A percentile compares a stretch with the other conserved stretches of the same genome.
Evolutionary conservation across 805 yeast species (phyloP).

Genomic region (Brettanomyces nanus): DNA sequence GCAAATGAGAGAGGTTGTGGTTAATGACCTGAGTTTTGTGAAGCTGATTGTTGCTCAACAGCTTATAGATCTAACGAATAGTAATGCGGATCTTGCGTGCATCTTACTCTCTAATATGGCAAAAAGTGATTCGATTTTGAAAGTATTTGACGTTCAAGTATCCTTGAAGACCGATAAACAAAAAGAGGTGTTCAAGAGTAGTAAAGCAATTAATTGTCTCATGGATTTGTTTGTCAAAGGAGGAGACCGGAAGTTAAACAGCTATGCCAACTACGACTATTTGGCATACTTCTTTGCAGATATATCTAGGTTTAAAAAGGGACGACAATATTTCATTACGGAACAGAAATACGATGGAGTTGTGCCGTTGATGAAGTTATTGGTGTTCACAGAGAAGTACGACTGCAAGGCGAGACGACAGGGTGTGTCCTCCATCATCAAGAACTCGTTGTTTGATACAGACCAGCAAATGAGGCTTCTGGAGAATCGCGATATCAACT

Average conservation of each 20-base stretch:
- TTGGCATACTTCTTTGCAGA: slow-evolving; percentile 86
- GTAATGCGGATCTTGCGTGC: slow-evolving; percentile 72
- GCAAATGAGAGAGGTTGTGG: slow-evolving; percentile 55
- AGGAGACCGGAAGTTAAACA: slow-evolving; percentile 60
- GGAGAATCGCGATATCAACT: slow-evolving; percentile 53
- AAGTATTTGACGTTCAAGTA: slow-evolving; percentile 35
- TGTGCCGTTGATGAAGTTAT: slow-evolving; percentile 71
- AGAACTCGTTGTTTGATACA: slow-evolving; percentile 79
- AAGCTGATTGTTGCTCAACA: slow-evolving; percentile 39
- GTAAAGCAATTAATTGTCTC: slow-evolving; percentile 61
- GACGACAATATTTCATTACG: slow-evolving; percentile 71
- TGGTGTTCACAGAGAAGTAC: slow-evolving; percentile 76
- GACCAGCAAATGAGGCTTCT: slow-evolving; percentile 55
- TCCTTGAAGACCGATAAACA: slow-evolving; percentile 24
- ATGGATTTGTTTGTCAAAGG: slow-evolving; percentile 90
- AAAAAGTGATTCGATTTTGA: slow-evolving; percentile 57
- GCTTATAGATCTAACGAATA: slow-evolving; percentile 47
- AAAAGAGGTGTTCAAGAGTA: slow-evolving; percentile 45
- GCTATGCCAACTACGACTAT: slow-evolving; percentile 70
- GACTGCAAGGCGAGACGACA: slow-evolving; percentile 76
- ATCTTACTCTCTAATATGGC: slow-evolving; percentile 83
- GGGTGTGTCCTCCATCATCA: slow-evolving; percentile 89
- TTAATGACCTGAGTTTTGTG: slow-evolving; percentile 51
- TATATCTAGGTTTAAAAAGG: slow-evolving; percentile 63
- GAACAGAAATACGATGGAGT: slow-evolving; percentile 67